Evolutionary conservation across 2,329 filamentous ascomycete genomes (phyloP), one percentile per base, ranked within the genome.

Genomic region (Aspergillus ustus): DNA sequence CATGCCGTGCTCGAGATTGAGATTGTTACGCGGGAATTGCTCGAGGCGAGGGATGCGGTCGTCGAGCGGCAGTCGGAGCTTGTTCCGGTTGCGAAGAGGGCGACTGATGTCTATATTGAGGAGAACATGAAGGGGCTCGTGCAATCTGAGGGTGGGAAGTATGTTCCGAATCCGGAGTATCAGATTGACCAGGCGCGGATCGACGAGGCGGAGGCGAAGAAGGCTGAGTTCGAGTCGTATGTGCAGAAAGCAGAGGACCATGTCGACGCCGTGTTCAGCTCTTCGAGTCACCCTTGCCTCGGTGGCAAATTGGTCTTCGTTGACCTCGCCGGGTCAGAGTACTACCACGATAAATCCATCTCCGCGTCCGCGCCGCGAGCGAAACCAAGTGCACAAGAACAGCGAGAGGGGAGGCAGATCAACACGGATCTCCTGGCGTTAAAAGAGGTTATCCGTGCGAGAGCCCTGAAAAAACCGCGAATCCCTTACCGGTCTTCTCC

Each of bases 391-490:
- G 63, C 72, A 0, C 74, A 80, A 52, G 80, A 81, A 61, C 72
- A 72, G 13, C 75, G 76, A 52, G 72, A 81, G 64, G 75, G 78
- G 0, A 66, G 77, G 7, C 78, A 82, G 65, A 82, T 82, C 60
- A 83, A 82, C 37, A 74, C 75, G 0, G 80, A 82, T 64, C 69
- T 82, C 5, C 73, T 83, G 8, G 75, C 79, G 0, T 65, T 82
- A 52, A 82, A 82, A 61, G 79, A 82, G 57, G 80, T 82, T 4
- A 81, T 82, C n/a, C 70, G 80, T 1, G 78, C 80, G 1, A 72
- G 77, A 57, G 69, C 78, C 0, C 59, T 57, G 22, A 70, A 69
- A n/a, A 69, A 75, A 53, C 13, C 65, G 1, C 68, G 77, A 2
- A 78, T 81, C 37, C 80, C 78, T 0, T 82, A 76, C 63, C 70